Evolutionary conservation across 495 filamentous ascomycete species (phyloP), one percentile per base, ranked within the genome.

Genomic region (Neurospora sublineolata): DNA sequence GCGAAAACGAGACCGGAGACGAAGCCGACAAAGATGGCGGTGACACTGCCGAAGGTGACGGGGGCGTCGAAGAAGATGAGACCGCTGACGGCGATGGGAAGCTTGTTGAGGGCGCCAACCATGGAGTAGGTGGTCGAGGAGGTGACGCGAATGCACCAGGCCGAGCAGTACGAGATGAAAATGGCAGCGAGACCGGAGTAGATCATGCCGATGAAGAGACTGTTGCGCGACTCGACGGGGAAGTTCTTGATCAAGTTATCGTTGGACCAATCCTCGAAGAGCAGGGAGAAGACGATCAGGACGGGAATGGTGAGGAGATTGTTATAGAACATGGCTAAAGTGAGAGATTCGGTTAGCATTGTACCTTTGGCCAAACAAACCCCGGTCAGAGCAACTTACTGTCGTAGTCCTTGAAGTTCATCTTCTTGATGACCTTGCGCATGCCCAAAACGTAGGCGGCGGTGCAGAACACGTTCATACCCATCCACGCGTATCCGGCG

Each of bases 381-480:
- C 11, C 46, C 46, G 11, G 60, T 4, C 40, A 12, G 46, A 40
- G 68, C 36, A 37, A 88, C 94, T 82, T 88, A 97, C 94, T 97
- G 82, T 99, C 95, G 83, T 96, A 97, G 79, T 99, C 95, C 85
- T 97, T 97, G 83, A 99, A 98, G 86, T 97, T 97, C 82, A 96
- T 98, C 84, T 97, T 87, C 89, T 98, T 98, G 78, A 98, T 98
- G 70, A 96, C 89, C 87, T 99, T 99, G 78, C 94, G 89, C 96
- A 97, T 99, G 72, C 90, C 87, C 58, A 99, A 83, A 40, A 97
- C 84, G 76, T 97, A 99, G 30, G 92, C 88, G 12, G 95, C 94
- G 37, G 91, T 94, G 86, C 94, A 97, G 80, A 99, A 88, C 76
- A 97, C 97, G 84, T 99, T 99, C 82, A 97, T 82, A 79, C 94